Base-by-base conservation (phyloP, 2,329 filamentous ascomycete species). In the Pseudomassariella vexata region DNA sequence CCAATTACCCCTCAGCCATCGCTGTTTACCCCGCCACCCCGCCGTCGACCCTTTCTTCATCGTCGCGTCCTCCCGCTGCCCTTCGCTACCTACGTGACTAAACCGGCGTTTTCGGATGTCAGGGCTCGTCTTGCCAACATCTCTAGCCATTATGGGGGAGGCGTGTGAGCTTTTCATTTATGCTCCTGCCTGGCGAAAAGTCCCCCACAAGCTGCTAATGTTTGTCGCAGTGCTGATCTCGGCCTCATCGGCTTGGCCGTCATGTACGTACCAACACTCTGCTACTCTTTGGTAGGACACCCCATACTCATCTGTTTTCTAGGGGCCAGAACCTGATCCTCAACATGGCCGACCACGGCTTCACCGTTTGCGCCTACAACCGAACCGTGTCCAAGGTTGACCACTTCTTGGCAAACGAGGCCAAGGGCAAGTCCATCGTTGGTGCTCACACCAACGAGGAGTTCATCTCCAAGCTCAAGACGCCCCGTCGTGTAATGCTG, bases 301-400 rank as follows among this genome's bases (percentile, higher is more conserved):
- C n/a, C n/a, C n/a, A 39, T 43, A 26, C 32, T 34, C 35, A 30
- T 6, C 18, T 30, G 20, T 21, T 24, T 25, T 10, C 22, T 43
- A 76, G 73, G 77, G 77, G 74, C 63, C 82, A 89, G 73, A 92
- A 90, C 72, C 70, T 92, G 66, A 89, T 92, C 63, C 67, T 92
- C 58, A 92, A 92, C 66, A 85, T 82, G 70, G 85, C 85, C 53
- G 85, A 92, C 64, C 79, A 90, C 55, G 84, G 89, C 58, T 96
- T 94, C 79, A 96, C 87, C 61, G 86, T 98, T 58, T 85, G 90
- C 67, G 92, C 90, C 52, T 98, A 85, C 81, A 98, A 98, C 83
- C 85, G 92, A 67, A 98, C 92, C 53, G 86, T 95, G 52, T 79
- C 87, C 68, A 98, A 98, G 81, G 92, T 98, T 65, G 89, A 96